Percentiles rank a stretch among this genome's conserved stretches.
Evolutionary conservation across 768 basidiomycete species (phyloP).

Genomic region (Lanmaoa rubissima): DNA sequence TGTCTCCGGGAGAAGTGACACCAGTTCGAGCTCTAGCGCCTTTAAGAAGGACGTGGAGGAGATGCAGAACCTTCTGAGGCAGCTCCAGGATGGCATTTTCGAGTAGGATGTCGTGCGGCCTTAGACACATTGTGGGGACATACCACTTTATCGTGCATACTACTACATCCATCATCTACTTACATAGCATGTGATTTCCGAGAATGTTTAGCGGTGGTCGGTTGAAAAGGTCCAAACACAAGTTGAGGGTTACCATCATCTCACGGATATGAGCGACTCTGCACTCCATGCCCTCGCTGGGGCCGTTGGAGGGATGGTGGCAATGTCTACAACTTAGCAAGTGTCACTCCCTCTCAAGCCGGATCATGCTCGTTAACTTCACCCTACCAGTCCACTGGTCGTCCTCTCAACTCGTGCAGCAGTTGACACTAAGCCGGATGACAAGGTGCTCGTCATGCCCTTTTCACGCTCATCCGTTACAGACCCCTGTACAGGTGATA

Average conservation of each 20-base stretch:
- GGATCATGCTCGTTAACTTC: slow-evolving; percentile 1
- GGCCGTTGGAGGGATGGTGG: slow-evolving; percentile 83
- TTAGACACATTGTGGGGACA: background rate
- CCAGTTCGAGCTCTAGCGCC: slow-evolving; percentile 52
- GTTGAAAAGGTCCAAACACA: background rate
- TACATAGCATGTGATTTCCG: slow-evolving; percentile 17
- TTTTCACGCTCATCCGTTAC: slow-evolving; percentile 1
- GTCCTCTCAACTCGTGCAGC: slow-evolving; percentile 92
- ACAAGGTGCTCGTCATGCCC: slow-evolving; percentile 52
- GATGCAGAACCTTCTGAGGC: slow-evolving; percentile 57
- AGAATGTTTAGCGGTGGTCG: too few species aligned
- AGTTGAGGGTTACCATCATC: background rate
- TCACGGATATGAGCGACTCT: slow-evolving; percentile 62
- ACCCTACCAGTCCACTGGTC: slow-evolving; percentile 70
- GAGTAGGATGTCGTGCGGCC: slow-evolving; percentile 9
- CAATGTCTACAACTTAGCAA: slow-evolving; percentile 90
- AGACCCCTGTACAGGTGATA: slow-evolving; percentile 68
- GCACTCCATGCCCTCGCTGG: slow-evolving; percentile 86
- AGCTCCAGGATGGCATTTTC: slow-evolving; percentile 36
- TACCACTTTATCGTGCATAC: background rate
- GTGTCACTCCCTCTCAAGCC: slow-evolving; percentile 24
- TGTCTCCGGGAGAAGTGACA: slow-evolving; percentile 34
- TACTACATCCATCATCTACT: background rate
- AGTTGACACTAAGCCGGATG: slow-evolving; percentile 77
- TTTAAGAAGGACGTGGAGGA: slow-evolving; percentile 72